A percentile compares a stretch with the other conserved stretches of the same genome.
These are phyloP conservation scores for Chlorella vulgaris DNA, from an alignment of 139 green algal genomes.

Conservation along the genomic window DNA sequence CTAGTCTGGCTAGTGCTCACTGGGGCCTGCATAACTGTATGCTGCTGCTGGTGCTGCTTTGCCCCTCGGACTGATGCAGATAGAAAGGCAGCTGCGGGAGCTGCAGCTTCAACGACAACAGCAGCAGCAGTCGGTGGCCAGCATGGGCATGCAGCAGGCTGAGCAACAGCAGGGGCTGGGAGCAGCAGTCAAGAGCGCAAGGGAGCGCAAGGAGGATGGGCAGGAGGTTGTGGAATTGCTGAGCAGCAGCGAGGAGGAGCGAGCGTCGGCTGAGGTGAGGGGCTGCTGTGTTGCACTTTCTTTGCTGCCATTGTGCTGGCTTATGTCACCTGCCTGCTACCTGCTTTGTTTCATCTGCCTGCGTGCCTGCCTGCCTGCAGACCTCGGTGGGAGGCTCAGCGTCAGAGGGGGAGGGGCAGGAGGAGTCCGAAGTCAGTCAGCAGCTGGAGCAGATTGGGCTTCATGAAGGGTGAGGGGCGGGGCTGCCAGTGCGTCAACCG, in stretches of 20 bases:
- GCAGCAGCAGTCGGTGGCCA: not conserved
- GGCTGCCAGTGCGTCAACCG: not conserved
- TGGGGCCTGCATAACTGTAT: too few relatives aligned
- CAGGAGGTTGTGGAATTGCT: constrained; percentile 7
- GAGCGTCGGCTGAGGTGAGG: not conserved
- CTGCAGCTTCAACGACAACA: constrained; percentile 16
- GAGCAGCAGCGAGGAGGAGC: constrained; percentile 23
- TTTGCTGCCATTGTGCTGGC: too few relatives aligned
- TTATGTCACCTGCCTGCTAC: too few relatives aligned
- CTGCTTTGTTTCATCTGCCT: not conserved
- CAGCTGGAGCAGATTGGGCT: constrained; percentile 20
- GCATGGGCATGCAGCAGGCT: not conserved
- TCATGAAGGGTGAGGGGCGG: not conserved
- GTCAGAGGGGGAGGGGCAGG: not conserved
- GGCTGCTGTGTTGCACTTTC: not conserved
- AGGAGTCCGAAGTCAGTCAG: constrained; percentile 30
- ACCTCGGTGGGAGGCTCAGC: not conserved
- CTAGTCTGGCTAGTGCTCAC: not conserved
- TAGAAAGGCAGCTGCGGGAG: constrained; percentile 4
- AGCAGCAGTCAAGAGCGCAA: too few relatives aligned
- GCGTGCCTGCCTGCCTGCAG: not conserved
- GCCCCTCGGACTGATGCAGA: constrained; percentile 13
- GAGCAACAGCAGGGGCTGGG: not conserved
- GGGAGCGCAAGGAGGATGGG: too few relatives aligned
- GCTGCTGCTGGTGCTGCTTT: too few relatives aligned